Base-by-base conservation (phyloP, 2,329 filamentous ascomycete species). In the Boeremia lycopersici region DNA sequence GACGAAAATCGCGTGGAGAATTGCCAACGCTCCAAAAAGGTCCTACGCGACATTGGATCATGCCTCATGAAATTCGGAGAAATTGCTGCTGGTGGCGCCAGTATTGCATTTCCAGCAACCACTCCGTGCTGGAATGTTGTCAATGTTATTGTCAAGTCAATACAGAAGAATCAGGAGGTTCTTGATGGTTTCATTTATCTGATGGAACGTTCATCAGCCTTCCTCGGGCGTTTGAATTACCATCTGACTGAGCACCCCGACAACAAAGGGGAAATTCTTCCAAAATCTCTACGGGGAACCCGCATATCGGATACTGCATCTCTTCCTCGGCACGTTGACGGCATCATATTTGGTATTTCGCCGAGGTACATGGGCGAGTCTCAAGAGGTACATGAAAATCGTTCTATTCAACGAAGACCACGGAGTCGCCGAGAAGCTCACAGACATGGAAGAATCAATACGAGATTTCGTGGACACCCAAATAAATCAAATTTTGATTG, bases 41-140 rank as follows among this genome's bases (percentile, higher is more conserved):
- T 59, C 2, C 28, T 59, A 10, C 53, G 30, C 4, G 47, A 53
- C 31, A 39, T 56, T 13, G 56, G 52, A 1, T 7, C 6, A 2
- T 59, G 56, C n/a, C 44, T 59, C 3, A 23, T 57, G 28, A 26
- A 13, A 3, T 57, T 61, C 19, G 56, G 56, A n/a, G 28, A 15
- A 4, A 49, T 61, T 35, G 15, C 57, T 26, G 52, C 54, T 19
- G 43, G 53, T 25, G 50, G 42, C 13, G 48, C 54, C 1, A 39
- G 53, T 17, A 39, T 56, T 1, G 44, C 56, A 11, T 63, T 62
- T n/a, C 54, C 48, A 1, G 56, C 53, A 13, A 30, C 41, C n/a
- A 41, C 47, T 3, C 59, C 62, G 34, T 63, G 59, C 17, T 63
- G 58, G 57, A 63, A 60, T 26, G 61, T 59, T 0, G 58, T 63